phyloP scores from a whole-genome alignment of 768 basidiomycete genomes.

The Leccinum imitatum region DNA sequence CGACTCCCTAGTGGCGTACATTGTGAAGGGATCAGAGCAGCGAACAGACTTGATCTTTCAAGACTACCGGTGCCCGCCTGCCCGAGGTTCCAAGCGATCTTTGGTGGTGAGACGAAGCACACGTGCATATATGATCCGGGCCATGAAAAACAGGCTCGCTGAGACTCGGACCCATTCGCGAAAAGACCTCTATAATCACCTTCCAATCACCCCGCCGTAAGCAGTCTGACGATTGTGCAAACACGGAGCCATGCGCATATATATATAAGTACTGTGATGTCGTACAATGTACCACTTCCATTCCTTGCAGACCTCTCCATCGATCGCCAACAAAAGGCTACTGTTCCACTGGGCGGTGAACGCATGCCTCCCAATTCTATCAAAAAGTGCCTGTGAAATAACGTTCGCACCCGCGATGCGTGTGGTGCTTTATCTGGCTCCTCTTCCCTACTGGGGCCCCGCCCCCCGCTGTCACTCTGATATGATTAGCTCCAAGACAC shows the following conservation, averaged over 20 bases:
- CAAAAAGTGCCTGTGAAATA: not conserved
- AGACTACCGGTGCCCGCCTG: not conserved
- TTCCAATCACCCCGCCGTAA: not conserved
- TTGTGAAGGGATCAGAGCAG: not conserved
- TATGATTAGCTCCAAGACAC: not conserved
- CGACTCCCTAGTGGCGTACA: not conserved
- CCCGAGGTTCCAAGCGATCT: not conserved
- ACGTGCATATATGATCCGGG: not conserved
- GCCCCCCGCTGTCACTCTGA: no score
- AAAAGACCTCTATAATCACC: slow-evolving; percentile 1
- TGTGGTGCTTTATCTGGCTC: not conserved
- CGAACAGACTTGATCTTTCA: not conserved
- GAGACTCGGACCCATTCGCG: slow-evolving; percentile 2
- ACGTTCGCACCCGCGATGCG: not conserved
- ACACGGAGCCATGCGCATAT: not conserved
- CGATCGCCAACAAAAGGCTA: not conserved
- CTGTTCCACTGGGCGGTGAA: not conserved
- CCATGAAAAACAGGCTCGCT: not conserved
- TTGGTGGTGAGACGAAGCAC: not conserved
- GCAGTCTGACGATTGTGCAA: not conserved
- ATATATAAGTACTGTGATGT: not conserved
- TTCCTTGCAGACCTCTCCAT: not conserved
- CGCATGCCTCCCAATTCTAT: not conserved
- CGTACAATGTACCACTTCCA: not conserved
- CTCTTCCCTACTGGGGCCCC: not conserved